Conservation (phyloP, 2,329 filamentous ascomycete species). For the Aspergillus fijiensis region DNA sequence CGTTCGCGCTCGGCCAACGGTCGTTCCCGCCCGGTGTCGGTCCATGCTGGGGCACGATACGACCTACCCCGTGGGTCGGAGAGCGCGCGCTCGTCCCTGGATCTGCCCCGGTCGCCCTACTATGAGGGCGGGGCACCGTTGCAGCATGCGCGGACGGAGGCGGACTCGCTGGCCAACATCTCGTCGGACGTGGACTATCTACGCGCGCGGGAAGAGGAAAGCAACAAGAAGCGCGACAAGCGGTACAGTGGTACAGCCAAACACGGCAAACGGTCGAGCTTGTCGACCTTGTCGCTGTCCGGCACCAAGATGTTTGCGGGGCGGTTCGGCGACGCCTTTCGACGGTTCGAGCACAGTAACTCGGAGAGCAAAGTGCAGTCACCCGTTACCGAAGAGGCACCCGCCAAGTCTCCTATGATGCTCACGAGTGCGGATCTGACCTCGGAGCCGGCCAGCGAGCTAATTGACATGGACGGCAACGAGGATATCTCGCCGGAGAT, state of each 20-base stretch:
- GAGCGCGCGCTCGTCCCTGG: conserved; percentile 47
- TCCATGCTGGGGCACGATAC: conserved; percentile 77
- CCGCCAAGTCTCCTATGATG: conserved; percentile 39
- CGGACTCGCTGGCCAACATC: conserved; percentile 54
- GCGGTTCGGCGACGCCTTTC: conserved; percentile 91
- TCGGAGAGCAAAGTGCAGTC: conserved; percentile 35
- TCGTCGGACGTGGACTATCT: conserved; percentile 81
- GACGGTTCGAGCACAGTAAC: conserved; percentile 72
- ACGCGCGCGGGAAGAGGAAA: conserved; percentile 68
- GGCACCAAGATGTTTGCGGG: conserved; percentile 82
- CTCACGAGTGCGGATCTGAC: conserved; percentile 77
- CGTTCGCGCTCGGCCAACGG: conserved; percentile 64
- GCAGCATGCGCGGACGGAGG: conserved; percentile 35
- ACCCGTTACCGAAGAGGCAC: conserved; percentile 45
- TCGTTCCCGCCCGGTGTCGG: conserved; percentile 74
- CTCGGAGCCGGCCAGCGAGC: conserved; percentile 66
- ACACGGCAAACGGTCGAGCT: conserved; percentile 69
- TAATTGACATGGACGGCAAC: conserved; percentile 61
- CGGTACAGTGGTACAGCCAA: conserved; percentile 59
- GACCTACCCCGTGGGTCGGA: conserved; percentile 81
- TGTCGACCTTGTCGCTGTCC: conserved; percentile 66
- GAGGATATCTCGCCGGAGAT: conserved; percentile 79
- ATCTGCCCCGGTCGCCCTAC: conserved; percentile 34
- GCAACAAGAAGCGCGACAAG: conserved; percentile 56
- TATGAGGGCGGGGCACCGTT: conserved; percentile 39